phyloP scores from a whole-genome alignment of 2,329 filamentous ascomycete species.

The Hypoxylon sp. region DNA sequence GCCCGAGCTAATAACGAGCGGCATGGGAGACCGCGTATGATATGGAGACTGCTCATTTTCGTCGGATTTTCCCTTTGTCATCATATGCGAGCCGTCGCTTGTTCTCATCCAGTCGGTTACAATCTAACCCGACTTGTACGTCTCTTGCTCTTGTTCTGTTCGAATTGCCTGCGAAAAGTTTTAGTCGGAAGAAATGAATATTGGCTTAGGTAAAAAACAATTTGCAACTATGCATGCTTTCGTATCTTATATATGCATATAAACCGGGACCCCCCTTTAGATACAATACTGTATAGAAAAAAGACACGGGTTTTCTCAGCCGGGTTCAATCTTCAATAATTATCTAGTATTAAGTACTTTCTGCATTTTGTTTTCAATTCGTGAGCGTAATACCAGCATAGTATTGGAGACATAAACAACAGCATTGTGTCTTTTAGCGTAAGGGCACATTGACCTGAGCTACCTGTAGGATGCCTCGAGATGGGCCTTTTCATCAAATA shows the following conservation, averaged over 20 bases:
- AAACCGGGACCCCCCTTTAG: background rate
- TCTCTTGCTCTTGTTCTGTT: background rate
- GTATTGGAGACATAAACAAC: no score
- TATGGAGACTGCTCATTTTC: conserved; percentile 47
- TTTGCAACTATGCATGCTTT: background rate
- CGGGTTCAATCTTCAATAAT: background rate
- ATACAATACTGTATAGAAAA: background rate
- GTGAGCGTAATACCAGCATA: no score
- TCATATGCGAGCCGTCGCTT: background rate
- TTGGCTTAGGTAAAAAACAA: background rate
- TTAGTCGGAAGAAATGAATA: background rate
- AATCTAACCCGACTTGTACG: background rate
- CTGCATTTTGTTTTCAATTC: no score
- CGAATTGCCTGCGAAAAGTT: conserved; percentile 11
- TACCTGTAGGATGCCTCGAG: no score
- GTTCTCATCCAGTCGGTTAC: background rate
- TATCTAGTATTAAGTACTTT: no score
- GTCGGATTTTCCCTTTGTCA: conserved; percentile 6
- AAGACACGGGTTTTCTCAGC: background rate
- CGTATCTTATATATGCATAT: background rate
- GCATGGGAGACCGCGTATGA: conserved; percentile 42
- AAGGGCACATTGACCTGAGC: no score
- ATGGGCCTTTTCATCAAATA: no score
- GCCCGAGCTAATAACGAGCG: conserved; percentile 37
- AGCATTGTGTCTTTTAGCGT: no score